Conservation (phyloP, 2,329 filamentous ascomycete species). For the Paraphoma chrysanthemicola region DNA sequence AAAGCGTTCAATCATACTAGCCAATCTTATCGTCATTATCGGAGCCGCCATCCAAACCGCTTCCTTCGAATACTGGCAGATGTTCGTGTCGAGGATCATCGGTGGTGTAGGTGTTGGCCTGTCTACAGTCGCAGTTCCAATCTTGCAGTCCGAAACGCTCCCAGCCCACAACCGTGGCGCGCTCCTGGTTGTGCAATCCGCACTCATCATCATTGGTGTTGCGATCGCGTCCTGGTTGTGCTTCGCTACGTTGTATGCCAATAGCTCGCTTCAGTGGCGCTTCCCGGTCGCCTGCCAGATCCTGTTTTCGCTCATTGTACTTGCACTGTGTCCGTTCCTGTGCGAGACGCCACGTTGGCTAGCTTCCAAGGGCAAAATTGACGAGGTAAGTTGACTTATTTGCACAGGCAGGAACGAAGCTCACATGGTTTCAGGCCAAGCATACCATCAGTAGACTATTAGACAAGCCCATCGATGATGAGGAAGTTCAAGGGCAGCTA, state of each 20-base stretch:
- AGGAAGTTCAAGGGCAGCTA: conserved; percentile 44
- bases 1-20: conserved; percentile 63
- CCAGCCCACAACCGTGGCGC: conserved; percentile 23
- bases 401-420: not conserved
- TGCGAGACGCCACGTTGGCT: conserved; percentile 52
- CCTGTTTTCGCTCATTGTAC: conserved; percentile 62
- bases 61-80: conserved; percentile 35
- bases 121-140: conserved; percentile 56
- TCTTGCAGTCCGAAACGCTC: conserved; percentile 52
- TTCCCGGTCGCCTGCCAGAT: conserved; percentile 63
- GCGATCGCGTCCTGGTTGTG: conserved; percentile 21
- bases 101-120: conserved; percentile 53
- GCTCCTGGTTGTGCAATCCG: conserved; percentile 18
- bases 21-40: conserved; percentile 48
- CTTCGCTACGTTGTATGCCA: conserved; percentile 18
- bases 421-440: conserved; percentile 9
- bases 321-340: conserved; percentile 53
- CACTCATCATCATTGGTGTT: conserved; percentile 24
- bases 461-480: conserved; percentile 38
- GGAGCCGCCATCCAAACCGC: conserved; percentile 43
- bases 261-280: conserved; percentile 27
- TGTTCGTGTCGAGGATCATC: conserved; percentile 48
- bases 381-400: conserved; percentile 27
- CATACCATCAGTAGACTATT: conserved; percentile 37
- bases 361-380: conserved; percentile 29